These are phyloP conservation scores for Penicillium corylophilum DNA, from an alignment of 2,329 filamentous ascomycete species.

Conservation along the genomic window DNA sequence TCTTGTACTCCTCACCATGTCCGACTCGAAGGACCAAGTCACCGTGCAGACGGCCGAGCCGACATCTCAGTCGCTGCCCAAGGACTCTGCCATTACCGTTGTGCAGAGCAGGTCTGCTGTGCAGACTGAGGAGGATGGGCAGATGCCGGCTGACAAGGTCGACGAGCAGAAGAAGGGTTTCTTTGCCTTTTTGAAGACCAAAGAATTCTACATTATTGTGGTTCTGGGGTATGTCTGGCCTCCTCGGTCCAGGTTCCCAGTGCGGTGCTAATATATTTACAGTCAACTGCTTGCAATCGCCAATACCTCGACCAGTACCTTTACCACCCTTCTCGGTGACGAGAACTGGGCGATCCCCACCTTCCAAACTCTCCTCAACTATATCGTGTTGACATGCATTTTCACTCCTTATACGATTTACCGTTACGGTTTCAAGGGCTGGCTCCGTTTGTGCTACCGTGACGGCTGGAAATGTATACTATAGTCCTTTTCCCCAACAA, in stretches of 20 bases:
- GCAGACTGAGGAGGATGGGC: slow-evolving; percentile 8
- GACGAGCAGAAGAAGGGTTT: slow-evolving; percentile 49
- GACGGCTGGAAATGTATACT: slow-evolving; percentile 81
- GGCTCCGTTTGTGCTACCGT: slow-evolving; percentile 60
- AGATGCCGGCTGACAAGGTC: slow-evolving; percentile 37
- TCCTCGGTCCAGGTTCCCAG: background rate
- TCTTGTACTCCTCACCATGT: slow-evolving; percentile 21
- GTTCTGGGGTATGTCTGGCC: slow-evolving; percentile 60
- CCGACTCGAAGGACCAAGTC: slow-evolving; percentile 27
- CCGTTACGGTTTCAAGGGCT: slow-evolving; percentile 73
- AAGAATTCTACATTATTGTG: slow-evolving; percentile 85
- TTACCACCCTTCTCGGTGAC: slow-evolving; percentile 70
- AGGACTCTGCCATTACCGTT: slow-evolving; percentile 18
- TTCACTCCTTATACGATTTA: slow-evolving; percentile 80
- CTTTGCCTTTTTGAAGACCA: slow-evolving; percentile 73
- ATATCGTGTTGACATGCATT: slow-evolving; percentile 76
- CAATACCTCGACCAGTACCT: slow-evolving; percentile 90
- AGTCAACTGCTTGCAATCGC: slow-evolving; percentile 81
- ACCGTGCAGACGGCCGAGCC: slow-evolving; percentile 21
- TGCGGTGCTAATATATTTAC: background rate
- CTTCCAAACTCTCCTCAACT: slow-evolving; percentile 96
- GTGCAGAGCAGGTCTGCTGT: slow-evolving; percentile 3
- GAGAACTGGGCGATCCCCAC: slow-evolving; percentile 79
- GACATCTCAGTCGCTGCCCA: slow-evolving; percentile 15
- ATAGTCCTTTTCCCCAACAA: slow-evolving; percentile 1